A percentile compares a stretch with the other conserved stretches of the same genome.
phyloP scores from a whole-genome alignment of 176 grass and related monocot species.

The Tuctoria greenei region DNA sequence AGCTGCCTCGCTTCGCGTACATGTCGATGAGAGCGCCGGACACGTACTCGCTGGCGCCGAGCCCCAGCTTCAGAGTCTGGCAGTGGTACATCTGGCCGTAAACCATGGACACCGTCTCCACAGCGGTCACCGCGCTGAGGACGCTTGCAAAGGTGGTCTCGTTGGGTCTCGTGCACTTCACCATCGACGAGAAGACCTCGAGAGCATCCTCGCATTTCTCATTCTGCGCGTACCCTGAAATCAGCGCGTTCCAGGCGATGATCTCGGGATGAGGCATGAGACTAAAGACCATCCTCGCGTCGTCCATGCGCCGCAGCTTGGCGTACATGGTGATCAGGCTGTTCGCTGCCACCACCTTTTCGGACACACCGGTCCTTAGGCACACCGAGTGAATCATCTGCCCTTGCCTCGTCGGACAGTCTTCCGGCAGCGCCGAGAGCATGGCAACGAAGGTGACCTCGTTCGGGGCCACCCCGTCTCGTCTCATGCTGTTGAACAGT shows the following conservation, averaged over 20 bases:
- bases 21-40: slow-evolving; percentile 81
- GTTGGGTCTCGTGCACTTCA: slow-evolving; percentile 46
- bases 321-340: slow-evolving; percentile 93
- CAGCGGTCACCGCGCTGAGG: slow-evolving; percentile 58
- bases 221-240: slow-evolving; percentile 82
- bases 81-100: slow-evolving; percentile 73
- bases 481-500: slow-evolving; percentile 65
- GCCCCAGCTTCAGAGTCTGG: slow-evolving; percentile 51
- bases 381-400: slow-evolving; percentile 65
- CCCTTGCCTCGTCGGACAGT: slow-evolving; percentile 39
- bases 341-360: slow-evolving; percentile 47
- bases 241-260: slow-evolving; percentile 79
- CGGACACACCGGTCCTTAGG: slow-evolving; percentile 54
- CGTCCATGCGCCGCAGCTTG: slow-evolving; percentile 47
- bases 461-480: slow-evolving; percentile 57
- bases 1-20: slow-evolving; percentile 78
- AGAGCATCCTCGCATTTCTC: slow-evolving; percentile 56
- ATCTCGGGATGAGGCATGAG: slow-evolving; percentile 46
- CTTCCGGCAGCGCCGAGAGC: slow-evolving; percentile 52
- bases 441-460: slow-evolving; percentile 85
- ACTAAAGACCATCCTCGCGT: slow-evolving; percentile 58
- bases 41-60: slow-evolving; percentile 52
- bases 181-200: slow-evolving; percentile 57
- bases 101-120: slow-evolving; percentile 56
- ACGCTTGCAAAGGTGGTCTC: slow-evolving; percentile 79